phyloP scores from a whole-genome alignment of 1,284 basidiomycete genomes.

The Cutaneotrichosporon sp. region DNA sequence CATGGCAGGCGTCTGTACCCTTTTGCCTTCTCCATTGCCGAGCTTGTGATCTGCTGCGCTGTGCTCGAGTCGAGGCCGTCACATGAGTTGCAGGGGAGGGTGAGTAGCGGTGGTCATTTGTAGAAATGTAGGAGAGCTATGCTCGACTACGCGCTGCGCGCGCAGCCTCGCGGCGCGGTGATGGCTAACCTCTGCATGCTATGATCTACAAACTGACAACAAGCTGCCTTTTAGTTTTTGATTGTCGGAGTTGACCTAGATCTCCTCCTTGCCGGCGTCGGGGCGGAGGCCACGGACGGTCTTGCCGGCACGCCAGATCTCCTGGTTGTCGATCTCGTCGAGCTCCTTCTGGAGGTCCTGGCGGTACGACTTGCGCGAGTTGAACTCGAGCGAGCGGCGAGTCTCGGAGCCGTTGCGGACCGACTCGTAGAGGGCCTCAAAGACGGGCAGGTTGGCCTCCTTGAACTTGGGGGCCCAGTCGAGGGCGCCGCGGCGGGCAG shows the following conservation, averaged over 20 bases:
- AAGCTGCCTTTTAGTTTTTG: neutral
- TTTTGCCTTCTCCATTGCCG: too few species aligned
- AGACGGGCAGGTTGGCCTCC: constrained; percentile 80
- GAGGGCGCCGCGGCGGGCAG: constrained; percentile 93
- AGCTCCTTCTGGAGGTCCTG: constrained; percentile 91
- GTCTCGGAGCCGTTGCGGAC: constrained; percentile 95
- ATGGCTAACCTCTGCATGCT: constrained; percentile 4
- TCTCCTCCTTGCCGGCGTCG: constrained; percentile 43
- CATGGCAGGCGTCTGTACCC: too few species aligned
- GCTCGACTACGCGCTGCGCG: too few species aligned
- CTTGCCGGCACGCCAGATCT: constrained; percentile 93
- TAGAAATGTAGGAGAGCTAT: too few species aligned
- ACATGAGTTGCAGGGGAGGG: too few species aligned
- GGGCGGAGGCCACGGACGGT: constrained; percentile 50
- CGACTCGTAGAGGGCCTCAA: constrained; percentile 88
- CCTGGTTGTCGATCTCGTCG: constrained; percentile 77
- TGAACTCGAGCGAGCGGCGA: constrained; percentile 93
- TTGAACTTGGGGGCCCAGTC: constrained; percentile 99
- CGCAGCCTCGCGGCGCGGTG: too few species aligned
- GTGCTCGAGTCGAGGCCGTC: too few species aligned
- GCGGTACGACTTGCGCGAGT: constrained; percentile 86
- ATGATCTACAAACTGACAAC: constrained; percentile 4
- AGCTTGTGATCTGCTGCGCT: too few species aligned
- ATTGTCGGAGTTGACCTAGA: constrained; percentile 22
- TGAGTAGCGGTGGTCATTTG: too few species aligned